These are phyloP conservation scores for Pterocarpus santalinus DNA, from an alignment of 306 rosid genomes.

Conservation along the genomic window DNA sequence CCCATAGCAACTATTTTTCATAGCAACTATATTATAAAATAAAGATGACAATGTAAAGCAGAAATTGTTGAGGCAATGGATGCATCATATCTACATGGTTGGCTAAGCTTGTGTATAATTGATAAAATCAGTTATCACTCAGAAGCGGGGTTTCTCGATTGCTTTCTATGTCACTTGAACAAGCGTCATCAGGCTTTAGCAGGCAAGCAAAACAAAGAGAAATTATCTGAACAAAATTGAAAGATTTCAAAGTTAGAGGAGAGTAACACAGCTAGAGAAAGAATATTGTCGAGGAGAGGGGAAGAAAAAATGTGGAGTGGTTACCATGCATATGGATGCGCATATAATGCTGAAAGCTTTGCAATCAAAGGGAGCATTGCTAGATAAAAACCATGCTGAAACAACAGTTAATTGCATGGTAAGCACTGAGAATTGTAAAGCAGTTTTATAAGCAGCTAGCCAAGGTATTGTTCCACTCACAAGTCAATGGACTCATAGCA, in stretches of 20 bases:
- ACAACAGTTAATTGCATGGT: slow-evolving; percentile 33
- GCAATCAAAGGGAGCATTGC: slow-evolving; percentile 81
- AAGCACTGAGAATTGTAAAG: neutral
- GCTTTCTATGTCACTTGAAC: slow-evolving; percentile 43
- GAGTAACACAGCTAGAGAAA: neutral
- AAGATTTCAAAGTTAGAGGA: slow-evolving; percentile 30
- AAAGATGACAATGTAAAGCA: neutral
- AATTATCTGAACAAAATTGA: slow-evolving; percentile 56
- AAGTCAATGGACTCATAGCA: slow-evolving; percentile 83
- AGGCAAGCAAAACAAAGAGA: slow-evolving; percentile 68
- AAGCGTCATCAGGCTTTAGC: slow-evolving; percentile 44
- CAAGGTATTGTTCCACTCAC: slow-evolving; percentile 58
- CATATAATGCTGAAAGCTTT: slow-evolving; percentile 86
- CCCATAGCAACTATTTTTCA: too few relatives aligned
- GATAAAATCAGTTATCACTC: slow-evolving; percentile 44
- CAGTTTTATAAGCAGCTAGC: neutral
- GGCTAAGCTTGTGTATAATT: slow-evolving; percentile 7
- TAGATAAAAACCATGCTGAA: slow-evolving; percentile 85
- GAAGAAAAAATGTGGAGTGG: slow-evolving; percentile 22
- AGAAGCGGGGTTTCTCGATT: slow-evolving; percentile 64
- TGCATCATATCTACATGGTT: slow-evolving; percentile 22
- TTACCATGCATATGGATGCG: slow-evolving; percentile 80
- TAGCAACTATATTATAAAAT: too few relatives aligned
- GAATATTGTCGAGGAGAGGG: neutral
- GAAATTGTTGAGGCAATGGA: slow-evolving; percentile 4